Conservation (phyloP, 805 yeast species). For the Barnettozyma populi region DNA sequence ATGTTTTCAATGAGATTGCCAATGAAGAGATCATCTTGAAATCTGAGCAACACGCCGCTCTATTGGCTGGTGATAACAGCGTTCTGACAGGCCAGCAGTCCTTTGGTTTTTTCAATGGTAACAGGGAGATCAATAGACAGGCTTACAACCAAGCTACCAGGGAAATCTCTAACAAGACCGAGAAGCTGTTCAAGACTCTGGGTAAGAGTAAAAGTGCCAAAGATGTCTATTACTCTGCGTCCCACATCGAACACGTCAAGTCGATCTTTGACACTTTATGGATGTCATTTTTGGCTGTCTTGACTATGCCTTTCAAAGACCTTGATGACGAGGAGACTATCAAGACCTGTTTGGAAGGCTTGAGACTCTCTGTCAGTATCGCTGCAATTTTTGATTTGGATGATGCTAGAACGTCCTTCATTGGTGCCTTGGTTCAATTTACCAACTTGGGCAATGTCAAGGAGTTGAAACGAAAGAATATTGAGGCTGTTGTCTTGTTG, state of each 20-base stretch:
- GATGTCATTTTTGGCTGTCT: constrained; percentile 95
- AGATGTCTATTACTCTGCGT: constrained; percentile 69
- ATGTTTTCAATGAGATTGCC: constrained; percentile 73
- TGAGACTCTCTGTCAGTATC: constrained; percentile 74
- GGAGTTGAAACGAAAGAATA: constrained; percentile 73
- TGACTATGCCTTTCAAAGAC: constrained; percentile 90
- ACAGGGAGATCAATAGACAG: constrained; percentile 67
- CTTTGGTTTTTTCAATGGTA: constrained; percentile 53
- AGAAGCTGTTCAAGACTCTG: constrained; percentile 66
- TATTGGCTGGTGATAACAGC: constrained; percentile 54
- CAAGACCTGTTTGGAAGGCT: constrained; percentile 73
- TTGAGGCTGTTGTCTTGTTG: constrained; percentile 70
- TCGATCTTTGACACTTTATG: constrained; percentile 92
- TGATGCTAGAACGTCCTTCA: constrained; percentile 82
- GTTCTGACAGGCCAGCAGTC: constrained; percentile 31
- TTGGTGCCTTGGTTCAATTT: constrained; percentile 85
- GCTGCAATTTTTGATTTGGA: constrained; percentile 80
- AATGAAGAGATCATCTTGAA: constrained; percentile 82
- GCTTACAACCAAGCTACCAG: constrained; percentile 90
- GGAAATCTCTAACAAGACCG: constrained; percentile 87
- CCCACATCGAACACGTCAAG: constrained; percentile 83
- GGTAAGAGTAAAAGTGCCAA: constrained; percentile 40
- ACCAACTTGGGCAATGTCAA: constrained; percentile 73
- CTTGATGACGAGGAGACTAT: constrained; percentile 71
- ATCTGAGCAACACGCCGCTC: constrained; percentile 91